Evolutionary conservation across 805 yeast genomes (phyloP).

Genomic region (Teunomyces pallodes): DNA sequence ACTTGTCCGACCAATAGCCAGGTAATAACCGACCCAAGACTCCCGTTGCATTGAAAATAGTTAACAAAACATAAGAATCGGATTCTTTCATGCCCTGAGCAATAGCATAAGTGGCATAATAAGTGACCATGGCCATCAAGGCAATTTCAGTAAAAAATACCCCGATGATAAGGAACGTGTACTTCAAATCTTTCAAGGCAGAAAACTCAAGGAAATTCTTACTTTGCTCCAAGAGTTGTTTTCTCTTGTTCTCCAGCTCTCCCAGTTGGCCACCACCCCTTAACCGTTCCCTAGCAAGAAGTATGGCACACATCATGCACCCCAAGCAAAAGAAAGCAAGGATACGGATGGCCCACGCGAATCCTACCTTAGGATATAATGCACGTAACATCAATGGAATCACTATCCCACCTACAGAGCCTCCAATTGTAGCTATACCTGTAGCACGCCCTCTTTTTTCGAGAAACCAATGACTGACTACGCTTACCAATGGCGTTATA

Average conservation of each 20-base stretch:
- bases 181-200: slow-evolving; percentile 37
- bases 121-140: slow-evolving; percentile 50
- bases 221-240: background rate
- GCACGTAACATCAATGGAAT: slow-evolving; percentile 53
- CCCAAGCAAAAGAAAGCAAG: slow-evolving; percentile 17
- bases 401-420: slow-evolving; percentile 63
- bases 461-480: slow-evolving; percentile 22
- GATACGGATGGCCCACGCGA: slow-evolving; percentile 51
- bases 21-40: slow-evolving; percentile 55
- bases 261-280: background rate
- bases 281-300: slow-evolving; percentile 16
- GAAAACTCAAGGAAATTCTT: slow-evolving; percentile 33
- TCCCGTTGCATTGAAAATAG: slow-evolving; percentile 47
- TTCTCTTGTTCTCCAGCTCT: background rate
- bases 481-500: slow-evolving; percentile 21
- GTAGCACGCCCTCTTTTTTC: slow-evolving; percentile 19
- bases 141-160: slow-evolving; percentile 50
- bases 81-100: slow-evolving; percentile 46
- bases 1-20: slow-evolving; percentile 50
- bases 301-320: slow-evolving; percentile 11
- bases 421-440: slow-evolving; percentile 44
- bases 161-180: slow-evolving; percentile 35
- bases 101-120: slow-evolving; percentile 56
- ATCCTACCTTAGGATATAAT: slow-evolving; percentile 50
- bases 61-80: slow-evolving; percentile 41